Evolutionary conservation across 2,329 filamentous ascomycete species (phyloP).

Genomic region (Colletotrichum tofieldiae): DNA sequence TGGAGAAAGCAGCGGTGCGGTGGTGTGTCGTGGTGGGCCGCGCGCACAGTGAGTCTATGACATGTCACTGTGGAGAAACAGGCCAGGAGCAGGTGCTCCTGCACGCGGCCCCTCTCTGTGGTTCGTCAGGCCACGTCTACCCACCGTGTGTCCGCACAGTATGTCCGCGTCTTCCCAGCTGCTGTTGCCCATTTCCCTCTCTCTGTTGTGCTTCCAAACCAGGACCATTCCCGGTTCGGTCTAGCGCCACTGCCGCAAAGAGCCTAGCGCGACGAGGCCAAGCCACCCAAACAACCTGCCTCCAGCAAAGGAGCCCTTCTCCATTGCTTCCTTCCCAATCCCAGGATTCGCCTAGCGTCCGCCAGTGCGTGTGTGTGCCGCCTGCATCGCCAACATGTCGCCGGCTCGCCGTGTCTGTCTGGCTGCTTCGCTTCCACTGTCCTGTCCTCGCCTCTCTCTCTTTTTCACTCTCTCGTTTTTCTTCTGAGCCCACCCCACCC

Average conservation of each 20-base stretch:
- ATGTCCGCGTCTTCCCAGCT: background rate
- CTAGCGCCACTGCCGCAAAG: background rate
- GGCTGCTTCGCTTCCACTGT: background rate
- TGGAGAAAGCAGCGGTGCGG: background rate
- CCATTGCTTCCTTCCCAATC: slow-evolving; percentile 2
- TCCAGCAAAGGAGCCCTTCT: slow-evolving; percentile 8
- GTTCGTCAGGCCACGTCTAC: background rate
- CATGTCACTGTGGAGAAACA: slow-evolving; percentile 19
- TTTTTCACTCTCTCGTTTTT: background rate
- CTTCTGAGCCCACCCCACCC: background rate
- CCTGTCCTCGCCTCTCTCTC: background rate
- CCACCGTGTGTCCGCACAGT: slow-evolving; percentile 29
- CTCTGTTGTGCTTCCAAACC: background rate
- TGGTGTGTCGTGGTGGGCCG: background rate
- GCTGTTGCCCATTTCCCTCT: background rate
- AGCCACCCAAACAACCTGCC: slow-evolving; percentile 2
- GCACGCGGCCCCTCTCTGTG: slow-evolving; percentile 4
- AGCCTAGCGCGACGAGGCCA: slow-evolving; percentile 3
- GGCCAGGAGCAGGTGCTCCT: slow-evolving; percentile 19
- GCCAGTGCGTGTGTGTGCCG: background rate
- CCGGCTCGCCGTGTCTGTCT: background rate
- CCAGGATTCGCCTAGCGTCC: background rate
- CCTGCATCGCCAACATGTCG: background rate
- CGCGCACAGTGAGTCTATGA: background rate
- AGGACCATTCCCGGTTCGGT: background rate